Conservation (phyloP, 1,284 basidiomycete species). For the Irpex rosettiformis region DNA sequence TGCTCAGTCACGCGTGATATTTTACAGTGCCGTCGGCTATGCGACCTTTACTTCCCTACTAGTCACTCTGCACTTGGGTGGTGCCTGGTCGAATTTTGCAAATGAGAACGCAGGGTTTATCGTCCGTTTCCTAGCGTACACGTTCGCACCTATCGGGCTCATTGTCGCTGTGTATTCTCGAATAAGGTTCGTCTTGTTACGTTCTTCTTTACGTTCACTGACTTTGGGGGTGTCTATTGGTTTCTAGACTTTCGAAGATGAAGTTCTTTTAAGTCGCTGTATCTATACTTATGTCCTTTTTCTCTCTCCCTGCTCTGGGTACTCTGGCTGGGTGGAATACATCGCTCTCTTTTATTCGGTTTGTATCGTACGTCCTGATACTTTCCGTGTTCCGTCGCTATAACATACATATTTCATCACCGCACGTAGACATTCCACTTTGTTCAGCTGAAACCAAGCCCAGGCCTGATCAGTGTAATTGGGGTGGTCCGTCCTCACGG, state of each 20-base stretch:
- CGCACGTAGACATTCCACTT: too few relatives aligned
- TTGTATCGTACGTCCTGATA: too few relatives aligned
- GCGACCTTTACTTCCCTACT: conserved; percentile 52
- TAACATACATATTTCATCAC: too few relatives aligned
- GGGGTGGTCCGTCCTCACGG: too few relatives aligned
- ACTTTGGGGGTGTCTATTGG: not conserved
- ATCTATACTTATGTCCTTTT: not conserved
- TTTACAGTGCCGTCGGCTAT: conserved; percentile 60
- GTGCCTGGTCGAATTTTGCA: conserved; percentile 60
- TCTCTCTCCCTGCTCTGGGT: not conserved
- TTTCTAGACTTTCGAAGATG: conserved; percentile 28
- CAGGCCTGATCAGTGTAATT: too few relatives aligned
- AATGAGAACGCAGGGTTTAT: conserved; percentile 32
- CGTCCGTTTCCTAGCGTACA: conserved; percentile 49
- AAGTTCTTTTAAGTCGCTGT: conserved; percentile 21
- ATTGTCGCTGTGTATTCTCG: conserved; percentile 22
- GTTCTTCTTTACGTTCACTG: not conserved
- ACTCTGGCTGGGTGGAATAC: too few relatives aligned
- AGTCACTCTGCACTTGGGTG: conserved; percentile 58
- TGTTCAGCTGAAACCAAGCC: too few relatives aligned
- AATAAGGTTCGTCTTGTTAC: conserved; percentile 20
- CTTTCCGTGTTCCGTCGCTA: too few relatives aligned
- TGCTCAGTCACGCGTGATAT: not conserved
- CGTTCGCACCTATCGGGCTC: conserved; percentile 41
- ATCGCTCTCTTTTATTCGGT: too few relatives aligned